Evolutionary conservation across 495 filamentous ascomycete genomes (phyloP), one percentile per base, ranked within the genome.

Genomic region (Astrothelium macrocarpum): DNA sequence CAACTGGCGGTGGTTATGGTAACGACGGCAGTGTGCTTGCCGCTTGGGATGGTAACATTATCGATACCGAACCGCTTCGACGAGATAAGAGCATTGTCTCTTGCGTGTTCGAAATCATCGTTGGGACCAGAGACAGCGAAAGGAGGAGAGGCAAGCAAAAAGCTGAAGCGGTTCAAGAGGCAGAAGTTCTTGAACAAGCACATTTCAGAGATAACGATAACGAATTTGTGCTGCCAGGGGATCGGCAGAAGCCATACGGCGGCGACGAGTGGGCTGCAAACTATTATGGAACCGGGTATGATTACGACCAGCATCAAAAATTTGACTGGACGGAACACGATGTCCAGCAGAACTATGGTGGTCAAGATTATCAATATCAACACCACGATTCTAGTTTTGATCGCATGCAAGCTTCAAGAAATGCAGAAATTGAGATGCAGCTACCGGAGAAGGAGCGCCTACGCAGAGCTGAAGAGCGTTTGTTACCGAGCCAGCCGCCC

Each of bases 31-130:
- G 68, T 67, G 73, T 77, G 46, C 64, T 83, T 45, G 67, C 79
- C 25, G 73, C 81, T 12, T 91, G 87, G 84, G 84, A 84, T 12
- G 85, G 85, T 2, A 85, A 86, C 65, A 89, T 96, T 64, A 81
- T 96, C n/a, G 90, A 97, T 65, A 98, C 94, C 0, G 89, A 92
- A 67, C 81, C 85, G 59, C 85, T 97, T 18, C 82, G 89, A 53
- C 84, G 93, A 42, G 87, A 94, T 66, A 96, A 95, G 69, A 90
- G 89, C 12, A 89, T 97, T 5, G 85, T 97, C 2, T 85, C 87
- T 7, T 87, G 88, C 28, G 78, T 84, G 1, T 92, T 93, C 67
- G 91, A 96, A 69, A 82, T 96, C 36, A 78, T 95, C 10, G 84
- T 97, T n/a, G 93, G 93, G 0, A 96, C 91, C 2, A 81, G 80